A percentile compares a stretch with the other conserved stretches of the same genome.
These are phyloP conservation scores for Prunus mume DNA, from an alignment of 306 rosid genomes.

Conservation along the genomic window DNA sequence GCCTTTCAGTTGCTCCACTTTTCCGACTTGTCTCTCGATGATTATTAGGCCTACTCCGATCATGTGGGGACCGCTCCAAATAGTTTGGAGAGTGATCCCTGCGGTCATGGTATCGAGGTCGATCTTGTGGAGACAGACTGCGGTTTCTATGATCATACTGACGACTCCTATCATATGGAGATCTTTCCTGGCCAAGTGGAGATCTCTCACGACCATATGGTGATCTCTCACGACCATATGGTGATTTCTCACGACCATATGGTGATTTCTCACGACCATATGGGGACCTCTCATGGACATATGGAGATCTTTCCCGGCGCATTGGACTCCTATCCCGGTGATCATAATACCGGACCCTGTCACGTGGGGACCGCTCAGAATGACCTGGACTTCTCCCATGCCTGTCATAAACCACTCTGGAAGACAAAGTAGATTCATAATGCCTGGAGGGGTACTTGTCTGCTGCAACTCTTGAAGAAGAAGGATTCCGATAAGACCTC, in stretches of 20 bases:
- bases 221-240: slow-evolving; percentile 55
- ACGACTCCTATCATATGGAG: slow-evolving; percentile 65
- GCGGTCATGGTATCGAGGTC: slow-evolving; percentile 45
- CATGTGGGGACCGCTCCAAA: slow-evolving; percentile 63
- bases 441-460: slow-evolving; percentile 70
- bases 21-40: slow-evolving; percentile 48
- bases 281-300: slow-evolving; percentile 52
- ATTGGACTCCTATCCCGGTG: slow-evolving; percentile 67
- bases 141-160: slow-evolving; percentile 63
- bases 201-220: slow-evolving; percentile 65
- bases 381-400: slow-evolving; percentile 86
- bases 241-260: slow-evolving; percentile 42
- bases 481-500: slow-evolving; percentile 54
- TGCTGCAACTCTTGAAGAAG: slow-evolving; percentile 47
- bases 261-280: slow-evolving; percentile 41
- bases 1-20: slow-evolving; percentile 53
- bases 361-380: slow-evolving; percentile 86
- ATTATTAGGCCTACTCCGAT: slow-evolving; percentile 38
- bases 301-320: slow-evolving; percentile 61
- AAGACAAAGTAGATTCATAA: slow-evolving; percentile 60
- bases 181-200: slow-evolving; percentile 54
- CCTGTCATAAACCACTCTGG: slow-evolving; percentile 65
- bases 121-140: slow-evolving; percentile 77
- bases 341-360: slow-evolving; percentile 62
- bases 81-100: slow-evolving; percentile 62